These are phyloP conservation scores for Saccharomyces jurei DNA, from an alignment of 805 yeast species.

Conservation along the genomic window DNA sequence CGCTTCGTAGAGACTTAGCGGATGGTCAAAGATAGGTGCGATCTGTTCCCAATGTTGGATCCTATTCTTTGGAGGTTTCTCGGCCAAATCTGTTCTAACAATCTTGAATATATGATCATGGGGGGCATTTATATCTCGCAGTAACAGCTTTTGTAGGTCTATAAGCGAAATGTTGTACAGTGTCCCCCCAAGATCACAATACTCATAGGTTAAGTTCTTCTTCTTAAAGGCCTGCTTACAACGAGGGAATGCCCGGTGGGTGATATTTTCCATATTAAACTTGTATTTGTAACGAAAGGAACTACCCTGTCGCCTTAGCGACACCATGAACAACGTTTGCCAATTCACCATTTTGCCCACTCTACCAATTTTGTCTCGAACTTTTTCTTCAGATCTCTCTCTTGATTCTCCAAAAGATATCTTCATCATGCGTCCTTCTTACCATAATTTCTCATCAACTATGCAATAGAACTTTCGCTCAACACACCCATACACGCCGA, in stretches of 20 bases:
- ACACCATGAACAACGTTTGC: conserved; percentile 4
- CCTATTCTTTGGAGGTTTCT: neutral
- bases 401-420: neutral
- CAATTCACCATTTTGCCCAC: neutral
- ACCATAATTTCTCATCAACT: neutral
- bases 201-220: neutral
- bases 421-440: neutral
- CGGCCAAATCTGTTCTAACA: neutral
- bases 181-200: neutral
- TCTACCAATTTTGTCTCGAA: neutral
- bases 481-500: neutral
- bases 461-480: neutral
- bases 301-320: conserved; percentile 3
- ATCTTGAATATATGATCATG: neutral
- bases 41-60: neutral
- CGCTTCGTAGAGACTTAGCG: neutral
- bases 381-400: neutral
- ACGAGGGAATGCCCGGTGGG: neutral
- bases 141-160: conserved; percentile 1
- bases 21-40: neutral
- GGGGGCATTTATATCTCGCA: neutral
- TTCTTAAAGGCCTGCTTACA: neutral
- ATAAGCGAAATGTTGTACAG: conserved; percentile 6
- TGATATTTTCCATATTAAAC: neutral
- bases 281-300: neutral